phyloP scores from a whole-genome alignment of 2,329 filamentous ascomycete species.

The Furcasterigmium furcatum region DNA sequence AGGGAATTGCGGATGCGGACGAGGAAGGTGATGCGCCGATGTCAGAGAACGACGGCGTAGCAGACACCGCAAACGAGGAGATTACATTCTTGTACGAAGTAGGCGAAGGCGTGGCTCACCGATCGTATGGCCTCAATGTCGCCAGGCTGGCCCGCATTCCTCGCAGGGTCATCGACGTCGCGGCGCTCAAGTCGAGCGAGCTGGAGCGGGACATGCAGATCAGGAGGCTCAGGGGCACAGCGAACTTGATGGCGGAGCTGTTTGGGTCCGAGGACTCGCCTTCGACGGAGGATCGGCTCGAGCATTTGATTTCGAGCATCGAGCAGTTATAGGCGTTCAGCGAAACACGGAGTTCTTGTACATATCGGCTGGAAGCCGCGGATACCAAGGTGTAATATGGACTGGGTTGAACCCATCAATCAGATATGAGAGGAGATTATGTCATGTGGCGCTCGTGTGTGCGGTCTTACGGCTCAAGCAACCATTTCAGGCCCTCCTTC shows the following conservation, averaged over 20 bases:
- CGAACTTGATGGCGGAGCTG: slow-evolving; percentile 37
- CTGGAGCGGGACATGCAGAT: slow-evolving; percentile 71
- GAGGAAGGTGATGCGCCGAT: neutral
- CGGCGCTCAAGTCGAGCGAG: slow-evolving; percentile 73
- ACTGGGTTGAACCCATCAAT: too few species aligned
- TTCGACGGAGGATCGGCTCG: slow-evolving; percentile 34
- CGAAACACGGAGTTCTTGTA: neutral
- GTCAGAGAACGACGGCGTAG: slow-evolving; percentile 14
- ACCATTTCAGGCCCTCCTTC: too few species aligned
- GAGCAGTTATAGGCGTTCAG: slow-evolving; percentile 50
- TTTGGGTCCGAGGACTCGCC: slow-evolving; percentile 21
- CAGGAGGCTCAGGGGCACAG: slow-evolving; percentile 55
- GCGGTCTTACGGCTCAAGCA: too few species aligned
- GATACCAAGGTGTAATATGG: too few species aligned
- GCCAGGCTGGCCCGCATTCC: slow-evolving; percentile 83
- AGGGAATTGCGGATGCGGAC: slow-evolving; percentile 5
- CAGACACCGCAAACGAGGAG: slow-evolving; percentile 60
- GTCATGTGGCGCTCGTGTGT: too few species aligned
- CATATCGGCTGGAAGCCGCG: neutral
- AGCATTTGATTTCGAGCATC: slow-evolving; percentile 51
- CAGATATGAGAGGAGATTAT: too few species aligned
- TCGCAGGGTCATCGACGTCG: slow-evolving; percentile 71
- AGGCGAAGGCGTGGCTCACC: slow-evolving; percentile 84
- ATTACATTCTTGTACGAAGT: slow-evolving; percentile 96
- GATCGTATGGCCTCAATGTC: slow-evolving; percentile 93